Base-by-base conservation (phyloP, 805 yeast genomes). In the Ogataea nitratoaversa region DNA sequence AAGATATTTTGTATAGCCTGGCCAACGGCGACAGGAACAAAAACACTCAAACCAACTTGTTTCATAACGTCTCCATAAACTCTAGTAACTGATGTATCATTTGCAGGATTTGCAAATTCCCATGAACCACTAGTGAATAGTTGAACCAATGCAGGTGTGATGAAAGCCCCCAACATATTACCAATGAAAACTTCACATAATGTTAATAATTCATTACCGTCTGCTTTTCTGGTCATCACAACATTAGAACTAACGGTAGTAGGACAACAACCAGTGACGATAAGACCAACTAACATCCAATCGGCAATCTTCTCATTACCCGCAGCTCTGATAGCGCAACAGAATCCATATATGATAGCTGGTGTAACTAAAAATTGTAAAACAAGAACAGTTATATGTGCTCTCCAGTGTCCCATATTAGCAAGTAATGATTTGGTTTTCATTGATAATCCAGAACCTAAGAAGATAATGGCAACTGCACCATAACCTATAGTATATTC, bases 221-320 rank as follows among this genome's bases (percentile, higher is more conserved):
- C 79, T 0, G 96, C 95, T 43, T 75, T 75, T 38, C 79, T 73
- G 5, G 96, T 89, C 96, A 89, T 89, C 22, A 89, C 90, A 22
- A 89, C 96, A 57, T 89, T 89, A 2, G 96, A 87, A 0, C 90
- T 78, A 16, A 89, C 95, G 0, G 96, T 89, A 8, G 96, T 89
- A 22, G 96, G 96, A 59, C 95, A 85, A 11, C 91, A 76, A 23
- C 86, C 85, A 2, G 95, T 84, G 34, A 87, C 83, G 16, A 89
- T 76, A 43, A 89, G 62, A 1, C 96, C 96, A 12, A 84, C 84
- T 18, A 89, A 65, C 50, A 87, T 73, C 87, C 93, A 87, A 25
- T 75, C 71, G 50, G 80, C 82, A 28, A 88, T 84, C n/a, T 66
- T 57, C 1, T 65, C 59, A 54, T 84, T 72, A 44, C 74, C 44